Evolutionary conservation across 225 moss, liverwort and hornwort genomes (phyloP), one percentile per base, ranked within the genome.

Genomic region (Climacium dendroides): DNA sequence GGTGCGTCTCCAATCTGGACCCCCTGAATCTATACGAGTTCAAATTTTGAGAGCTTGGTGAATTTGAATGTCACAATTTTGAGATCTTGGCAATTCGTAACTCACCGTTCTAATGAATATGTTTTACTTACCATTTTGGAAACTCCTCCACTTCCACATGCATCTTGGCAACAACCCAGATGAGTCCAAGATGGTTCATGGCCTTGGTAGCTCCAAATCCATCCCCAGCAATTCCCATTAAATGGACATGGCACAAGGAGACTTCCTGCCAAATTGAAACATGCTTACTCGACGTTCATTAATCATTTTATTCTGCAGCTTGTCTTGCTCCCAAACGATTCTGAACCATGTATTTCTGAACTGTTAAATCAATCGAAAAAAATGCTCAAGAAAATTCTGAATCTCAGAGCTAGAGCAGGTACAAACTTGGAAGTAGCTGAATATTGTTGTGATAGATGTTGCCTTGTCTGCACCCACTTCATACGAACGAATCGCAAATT

Each of bases 161-260:
- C 89, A 85, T 85, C 79, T 89, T 92, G 71, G 90, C 80, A 45
- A 91, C 87, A 13, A 91, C 91, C 91, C 85, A 92, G 80, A 91
- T 89, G 20, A 91, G 86, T 79, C 89, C 92, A 5, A 87, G 87
- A 25, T 10, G 34, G 54, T 91, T 89, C 92, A 91, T 92, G 23
- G 74, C 65, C 79, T 89, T 82, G 4, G 91, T 92, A 25, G 89
- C 92, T 69, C 92, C 92, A 65, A 92, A 88, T 63, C 91, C 92
- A 65, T 91, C 91, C 20, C 82, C 91, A 14, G 86, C 34, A 37
- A 89, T 87, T 35, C 89, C 92, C 87, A 91, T 41, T 12, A 80
- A 62, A 17, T 88, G 87, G 19, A 89, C 85, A 55, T 92, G 87
- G 41, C 90, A 87, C 48, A 92, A 30, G 10, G 91, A 89, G 48